Evolutionary conservation across 176 grass and related monocot species (phyloP).

Genomic region (Bonia amplexicaulis): DNA sequence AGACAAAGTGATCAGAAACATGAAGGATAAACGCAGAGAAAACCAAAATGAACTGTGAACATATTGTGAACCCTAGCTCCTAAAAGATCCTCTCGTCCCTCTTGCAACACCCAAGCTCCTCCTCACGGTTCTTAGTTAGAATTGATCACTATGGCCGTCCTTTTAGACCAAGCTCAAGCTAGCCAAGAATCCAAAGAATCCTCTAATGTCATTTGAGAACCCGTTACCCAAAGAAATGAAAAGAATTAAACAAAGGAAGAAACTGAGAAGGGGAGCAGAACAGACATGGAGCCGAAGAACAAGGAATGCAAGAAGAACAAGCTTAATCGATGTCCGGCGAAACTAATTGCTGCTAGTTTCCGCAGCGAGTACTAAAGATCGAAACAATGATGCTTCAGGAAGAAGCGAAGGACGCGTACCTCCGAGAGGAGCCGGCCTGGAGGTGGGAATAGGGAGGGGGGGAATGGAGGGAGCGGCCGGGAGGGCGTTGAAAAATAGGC

Average conservation of each 20-base stretch:
- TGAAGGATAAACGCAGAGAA: not conserved
- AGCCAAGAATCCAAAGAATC: not conserved
- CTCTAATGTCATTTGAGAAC: not conserved
- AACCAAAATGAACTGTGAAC: not conserved
- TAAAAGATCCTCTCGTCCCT: not conserved
- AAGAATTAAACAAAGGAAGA: not conserved
- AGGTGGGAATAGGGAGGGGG: not conserved
- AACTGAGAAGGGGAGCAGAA: not conserved
- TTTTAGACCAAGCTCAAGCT: not conserved
- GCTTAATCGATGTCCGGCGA: not conserved
- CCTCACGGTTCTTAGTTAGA: not conserved
- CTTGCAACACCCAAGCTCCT: not conserved
- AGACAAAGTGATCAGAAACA: not conserved
- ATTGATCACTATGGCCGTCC: not conserved
- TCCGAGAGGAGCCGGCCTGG: slow-evolving; percentile 28
- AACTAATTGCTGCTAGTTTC: not conserved
- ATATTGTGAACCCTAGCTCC: not conserved
- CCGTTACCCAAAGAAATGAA: not conserved
- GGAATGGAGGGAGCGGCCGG: not conserved
- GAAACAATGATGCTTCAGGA: not conserved
- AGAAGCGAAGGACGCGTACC: not conserved
- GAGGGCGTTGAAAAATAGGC: slow-evolving; percentile 2
- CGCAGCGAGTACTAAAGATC: not conserved
- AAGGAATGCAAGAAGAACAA: not conserved
- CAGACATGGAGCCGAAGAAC: not conserved